Conservation (phyloP, 192 early-diverging fungal genomes). For the Radiomyces spectabilis region DNA sequence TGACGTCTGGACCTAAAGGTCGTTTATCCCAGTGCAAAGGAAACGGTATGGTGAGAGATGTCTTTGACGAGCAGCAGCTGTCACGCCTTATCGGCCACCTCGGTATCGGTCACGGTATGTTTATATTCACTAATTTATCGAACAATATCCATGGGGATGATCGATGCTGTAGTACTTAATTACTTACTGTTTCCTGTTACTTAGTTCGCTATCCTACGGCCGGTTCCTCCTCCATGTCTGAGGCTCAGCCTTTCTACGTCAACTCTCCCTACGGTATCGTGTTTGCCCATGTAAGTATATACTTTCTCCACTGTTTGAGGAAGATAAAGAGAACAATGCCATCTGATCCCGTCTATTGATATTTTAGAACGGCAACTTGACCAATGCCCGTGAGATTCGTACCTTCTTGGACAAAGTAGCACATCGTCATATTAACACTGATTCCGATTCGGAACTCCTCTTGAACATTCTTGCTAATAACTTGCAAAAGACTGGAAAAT, state of each 20-base stretch:
- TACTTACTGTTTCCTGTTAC: slow-evolving; percentile 3
- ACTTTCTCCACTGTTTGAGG: no score
- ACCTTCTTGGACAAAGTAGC: slow-evolving; percentile 88
- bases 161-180: neutral
- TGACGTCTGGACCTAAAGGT: slow-evolving; percentile 95
- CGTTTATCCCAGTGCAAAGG: slow-evolving; percentile 98
- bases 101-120: slow-evolving; percentile 92
- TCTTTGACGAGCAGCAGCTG: slow-evolving; percentile 80
- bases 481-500: slow-evolving; percentile 95
- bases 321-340: neutral
- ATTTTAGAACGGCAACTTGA: slow-evolving; percentile 91
- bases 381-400: slow-evolving; percentile 85
- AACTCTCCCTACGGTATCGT: slow-evolving; percentile 98
- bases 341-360: neutral
- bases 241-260: slow-evolving; percentile 99
- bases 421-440: slow-evolving; percentile 99
- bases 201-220: slow-evolving; percentile 98
- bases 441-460: slow-evolving; percentile 97
- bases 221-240: slow-evolving; percentile 89
- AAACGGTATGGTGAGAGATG: slow-evolving; percentile 99
- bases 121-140: neutral
- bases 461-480: slow-evolving; percentile 97
- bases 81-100: slow-evolving; percentile 75
- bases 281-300: slow-evolving; percentile 83
- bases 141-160: neutral